Conservation (phyloP, 1,139 yeast genomes). For the Taiozyma sp. region DNA sequence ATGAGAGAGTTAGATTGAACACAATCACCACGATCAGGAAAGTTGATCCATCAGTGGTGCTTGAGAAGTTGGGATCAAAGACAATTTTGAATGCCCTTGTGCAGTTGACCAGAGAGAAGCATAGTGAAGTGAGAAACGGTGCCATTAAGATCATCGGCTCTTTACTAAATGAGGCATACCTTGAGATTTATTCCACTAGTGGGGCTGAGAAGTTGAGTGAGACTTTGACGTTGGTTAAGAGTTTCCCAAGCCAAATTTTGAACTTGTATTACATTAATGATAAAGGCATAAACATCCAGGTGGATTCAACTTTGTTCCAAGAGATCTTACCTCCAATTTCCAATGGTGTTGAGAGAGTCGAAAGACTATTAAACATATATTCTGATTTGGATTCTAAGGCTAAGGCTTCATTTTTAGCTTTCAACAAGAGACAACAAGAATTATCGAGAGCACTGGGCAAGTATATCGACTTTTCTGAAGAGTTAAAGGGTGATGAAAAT, state of each 20-base stretch:
- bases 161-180: constrained; percentile 36
- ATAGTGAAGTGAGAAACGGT: constrained; percentile 55
- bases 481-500: constrained; percentile 27
- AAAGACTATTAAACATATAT: constrained; percentile 46
- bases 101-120: constrained; percentile 67
- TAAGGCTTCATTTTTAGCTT: constrained; percentile 59
- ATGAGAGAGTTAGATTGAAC: constrained; percentile 63
- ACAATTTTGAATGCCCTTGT: constrained; percentile 48
- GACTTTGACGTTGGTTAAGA: constrained; percentile 37
- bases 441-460: constrained; percentile 34
- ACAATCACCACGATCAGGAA: constrained; percentile 47
- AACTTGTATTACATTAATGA: constrained; percentile 75
- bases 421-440: constrained; percentile 63
- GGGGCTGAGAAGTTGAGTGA: constrained; percentile 23
- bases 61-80: constrained; percentile 39
- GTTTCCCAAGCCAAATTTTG: constrained; percentile 64
- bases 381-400: constrained; percentile 51
- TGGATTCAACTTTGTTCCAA: constrained; percentile 59
- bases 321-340: constrained; percentile 51
- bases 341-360: constrained; percentile 44
- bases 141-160: constrained; percentile 53
- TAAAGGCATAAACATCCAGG: constrained; percentile 56
- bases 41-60: constrained; percentile 36
- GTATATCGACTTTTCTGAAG: constrained; percentile 33
- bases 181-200: constrained; percentile 14